Conservation (phyloP, 2,329 filamentous ascomycete species). For the Ceratocystis albifundus region DNA sequence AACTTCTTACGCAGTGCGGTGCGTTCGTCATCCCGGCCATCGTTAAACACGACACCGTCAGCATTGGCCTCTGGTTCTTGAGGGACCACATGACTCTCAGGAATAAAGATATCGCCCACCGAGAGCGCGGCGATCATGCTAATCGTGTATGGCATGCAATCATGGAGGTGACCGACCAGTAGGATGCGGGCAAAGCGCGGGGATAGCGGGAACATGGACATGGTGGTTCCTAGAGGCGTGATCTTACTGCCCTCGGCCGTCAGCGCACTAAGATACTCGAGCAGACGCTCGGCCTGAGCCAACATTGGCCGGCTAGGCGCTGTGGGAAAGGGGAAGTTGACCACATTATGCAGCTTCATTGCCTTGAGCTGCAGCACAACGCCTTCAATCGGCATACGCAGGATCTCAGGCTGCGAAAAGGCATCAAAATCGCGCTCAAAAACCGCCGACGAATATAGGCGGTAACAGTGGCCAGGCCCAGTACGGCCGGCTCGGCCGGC, state of each 20-base stretch:
- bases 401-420: constrained; percentile 77
- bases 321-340: constrained; percentile 94
- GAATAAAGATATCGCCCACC: constrained; percentile 76
- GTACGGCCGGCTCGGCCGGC: constrained; percentile 91
- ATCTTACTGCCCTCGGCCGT: constrained; percentile 54
- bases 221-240: constrained; percentile 65
- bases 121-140: constrained; percentile 81
- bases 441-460: constrained; percentile 86
- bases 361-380: constrained; percentile 88
- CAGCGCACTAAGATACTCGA: constrained; percentile 76
- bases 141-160: constrained; percentile 74
- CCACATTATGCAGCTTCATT: constrained; percentile 81
- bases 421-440: constrained; percentile 81
- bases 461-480: constrained; percentile 89
- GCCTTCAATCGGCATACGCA: constrained; percentile 83
- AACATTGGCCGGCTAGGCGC: constrained; percentile 67
- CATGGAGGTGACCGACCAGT: constrained; percentile 71
- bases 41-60: constrained; percentile 50
- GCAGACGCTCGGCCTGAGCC: constrained; percentile 70
- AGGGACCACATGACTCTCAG: constrained; percentile 62
- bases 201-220: constrained; percentile 80
- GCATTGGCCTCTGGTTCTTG: constrained; percentile 36
- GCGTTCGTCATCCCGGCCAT: constrained; percentile 58
- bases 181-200: constrained; percentile 87
- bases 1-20: constrained; percentile 50